Conservation (phyloP, 108 stramenopile species). For the Pseudonitzschia multiseries region DNA sequence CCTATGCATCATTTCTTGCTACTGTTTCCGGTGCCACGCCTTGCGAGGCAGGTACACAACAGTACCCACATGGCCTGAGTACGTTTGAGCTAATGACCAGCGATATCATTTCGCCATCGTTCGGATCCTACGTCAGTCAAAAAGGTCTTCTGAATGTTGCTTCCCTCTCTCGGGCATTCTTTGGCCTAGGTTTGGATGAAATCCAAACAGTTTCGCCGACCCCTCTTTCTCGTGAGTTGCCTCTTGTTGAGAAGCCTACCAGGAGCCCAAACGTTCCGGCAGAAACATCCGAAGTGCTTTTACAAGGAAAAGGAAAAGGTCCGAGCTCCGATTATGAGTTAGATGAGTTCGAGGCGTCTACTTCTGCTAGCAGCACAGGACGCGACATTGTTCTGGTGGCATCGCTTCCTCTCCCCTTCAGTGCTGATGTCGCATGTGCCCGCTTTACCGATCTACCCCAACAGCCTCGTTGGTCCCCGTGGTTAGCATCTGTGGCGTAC, state of each 20-base stretch:
- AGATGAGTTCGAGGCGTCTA: conserved; percentile 48
- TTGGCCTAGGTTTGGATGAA: conserved; percentile 74
- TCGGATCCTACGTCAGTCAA: conserved; percentile 74
- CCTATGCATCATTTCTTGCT: conserved; percentile 66
- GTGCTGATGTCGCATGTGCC: conserved; percentile 70
- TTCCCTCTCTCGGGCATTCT: conserved; percentile 70
- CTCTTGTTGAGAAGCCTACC: background rate
- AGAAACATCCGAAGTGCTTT: background rate
- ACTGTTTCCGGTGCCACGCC: conserved; percentile 54
- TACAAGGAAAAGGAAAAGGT: background rate
- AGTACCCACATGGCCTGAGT: conserved; percentile 76
- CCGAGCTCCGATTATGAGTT: conserved; percentile 7
- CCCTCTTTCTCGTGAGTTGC: conserved; percentile 14
- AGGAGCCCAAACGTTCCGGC: background rate
- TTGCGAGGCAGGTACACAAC: conserved; percentile 4
- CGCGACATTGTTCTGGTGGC: conserved; percentile 71
- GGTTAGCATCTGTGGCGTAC: conserved; percentile 83
- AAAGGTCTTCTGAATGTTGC: conserved; percentile 72
- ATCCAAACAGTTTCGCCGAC: conserved; percentile 40
- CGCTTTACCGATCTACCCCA: conserved; percentile 86
- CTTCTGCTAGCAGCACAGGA: conserved; percentile 47
- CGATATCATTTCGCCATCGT: conserved; percentile 76
- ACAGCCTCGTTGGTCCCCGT: conserved; percentile 85
- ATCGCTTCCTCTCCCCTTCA: conserved; percentile 80
- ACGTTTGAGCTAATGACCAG: conserved; percentile 69